Conservation (phyloP, 2,329 filamentous ascomycete species). For the Pseudogymnoascus sp. region DNA sequence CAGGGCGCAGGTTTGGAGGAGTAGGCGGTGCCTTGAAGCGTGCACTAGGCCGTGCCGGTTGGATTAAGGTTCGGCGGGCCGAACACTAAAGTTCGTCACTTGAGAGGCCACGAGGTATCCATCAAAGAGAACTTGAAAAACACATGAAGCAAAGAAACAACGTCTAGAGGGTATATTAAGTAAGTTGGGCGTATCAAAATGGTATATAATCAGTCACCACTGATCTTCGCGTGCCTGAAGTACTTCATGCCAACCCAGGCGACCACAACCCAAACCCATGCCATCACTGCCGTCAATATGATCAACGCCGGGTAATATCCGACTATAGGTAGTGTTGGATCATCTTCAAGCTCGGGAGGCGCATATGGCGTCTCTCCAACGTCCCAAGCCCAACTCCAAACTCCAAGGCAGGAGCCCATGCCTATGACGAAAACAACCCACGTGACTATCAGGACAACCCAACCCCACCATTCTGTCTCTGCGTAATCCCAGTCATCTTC, state of each 20-base stretch:
- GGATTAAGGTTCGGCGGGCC: neutral
- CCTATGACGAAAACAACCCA: constrained; percentile 95
- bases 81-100: neutral
- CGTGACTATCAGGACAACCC: constrained; percentile 81
- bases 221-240: constrained; percentile 91
- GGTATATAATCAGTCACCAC: constrained; percentile 6
- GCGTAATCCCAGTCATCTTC: constrained; percentile 75
- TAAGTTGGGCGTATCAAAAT: constrained; percentile 1
- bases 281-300: constrained; percentile 89
- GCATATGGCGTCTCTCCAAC: constrained; percentile 94
- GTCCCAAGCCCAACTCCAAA: constrained; percentile 99
- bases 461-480: constrained; percentile 97
- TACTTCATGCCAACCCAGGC: constrained; percentile 99
- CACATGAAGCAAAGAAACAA: neutral
- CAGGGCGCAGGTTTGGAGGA: neutral
- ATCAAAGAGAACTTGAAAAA: neutral
- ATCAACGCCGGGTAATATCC: constrained; percentile 95
- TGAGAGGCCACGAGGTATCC: neutral
- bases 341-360: constrained; percentile 89
- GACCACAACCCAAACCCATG: constrained; percentile 96
- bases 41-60: neutral
- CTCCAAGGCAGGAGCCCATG: constrained; percentile 88
- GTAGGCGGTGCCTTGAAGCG: neutral
- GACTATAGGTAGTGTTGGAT: constrained; percentile 87
- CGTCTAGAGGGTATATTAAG: constrained; percentile 7